A percentile compares a stretch with the other conserved stretches of the same genome.
phyloP scores from a whole-genome alignment of 306 rosid species.

The Dicorynia guianensis region DNA sequence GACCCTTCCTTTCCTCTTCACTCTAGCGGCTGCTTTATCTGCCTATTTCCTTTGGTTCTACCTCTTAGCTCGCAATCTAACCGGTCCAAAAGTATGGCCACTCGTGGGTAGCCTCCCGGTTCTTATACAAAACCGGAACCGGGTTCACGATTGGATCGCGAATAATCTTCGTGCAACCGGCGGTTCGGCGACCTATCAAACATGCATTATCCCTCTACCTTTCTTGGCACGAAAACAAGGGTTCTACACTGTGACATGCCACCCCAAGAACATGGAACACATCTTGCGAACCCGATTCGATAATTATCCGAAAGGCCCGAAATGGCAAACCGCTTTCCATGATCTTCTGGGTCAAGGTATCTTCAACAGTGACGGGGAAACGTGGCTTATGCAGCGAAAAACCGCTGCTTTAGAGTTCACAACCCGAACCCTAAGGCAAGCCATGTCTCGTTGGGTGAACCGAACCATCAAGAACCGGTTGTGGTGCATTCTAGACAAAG shows the following conservation, averaged over 20 bases:
- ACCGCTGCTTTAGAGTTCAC: constrained; percentile 98
- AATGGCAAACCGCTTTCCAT: constrained; percentile 86
- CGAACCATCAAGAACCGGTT: constrained; percentile 76
- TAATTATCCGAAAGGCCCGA: constrained; percentile 91
- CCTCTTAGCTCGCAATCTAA: constrained; percentile 57
- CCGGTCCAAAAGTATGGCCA: constrained; percentile 82
- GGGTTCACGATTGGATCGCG: constrained; percentile 85
- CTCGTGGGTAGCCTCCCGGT: constrained; percentile 79
- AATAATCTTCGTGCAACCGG: constrained; percentile 65
- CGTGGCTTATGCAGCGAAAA: constrained; percentile 91
- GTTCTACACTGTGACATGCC: constrained; percentile 73
- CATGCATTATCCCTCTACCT: constrained; percentile 75
- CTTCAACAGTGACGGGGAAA: constrained; percentile 91
- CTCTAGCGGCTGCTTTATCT: constrained; percentile 41
- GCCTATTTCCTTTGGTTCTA: constrained; percentile 74
- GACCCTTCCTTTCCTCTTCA: constrained; percentile 44
- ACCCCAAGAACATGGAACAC: constrained; percentile 88
- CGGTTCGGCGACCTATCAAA: constrained; percentile 75
- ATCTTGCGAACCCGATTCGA: constrained; percentile 77
- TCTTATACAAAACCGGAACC: constrained; percentile 59
- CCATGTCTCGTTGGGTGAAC: constrained; percentile 97
- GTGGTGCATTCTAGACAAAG: constrained; percentile 84
- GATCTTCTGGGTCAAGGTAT: constrained; percentile 92
- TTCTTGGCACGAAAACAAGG: constrained; percentile 73
- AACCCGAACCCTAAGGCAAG: constrained; percentile 79